phyloP scores from a whole-genome alignment of 192 early-diverging fungal species.

The Diversispora eburnea region DNA sequence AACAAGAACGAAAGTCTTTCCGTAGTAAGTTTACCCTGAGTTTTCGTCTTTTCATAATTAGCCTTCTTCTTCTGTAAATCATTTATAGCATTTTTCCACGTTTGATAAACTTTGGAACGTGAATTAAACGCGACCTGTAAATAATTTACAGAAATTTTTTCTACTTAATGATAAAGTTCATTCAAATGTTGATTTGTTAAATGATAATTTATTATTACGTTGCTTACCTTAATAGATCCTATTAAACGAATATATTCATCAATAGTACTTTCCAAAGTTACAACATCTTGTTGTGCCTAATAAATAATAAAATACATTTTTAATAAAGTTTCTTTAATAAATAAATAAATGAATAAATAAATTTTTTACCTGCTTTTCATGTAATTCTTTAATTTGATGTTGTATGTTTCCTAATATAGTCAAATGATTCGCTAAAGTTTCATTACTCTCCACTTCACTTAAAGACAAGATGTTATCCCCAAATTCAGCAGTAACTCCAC shows the following conservation, averaged over 20 bases:
- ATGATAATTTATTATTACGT: not conserved
- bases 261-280: slow-evolving; percentile 70
- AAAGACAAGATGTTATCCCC: slow-evolving; percentile 75
- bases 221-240: slow-evolving; percentile 66
- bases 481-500: slow-evolving; percentile 69
- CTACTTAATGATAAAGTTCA: not conserved
- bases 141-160: slow-evolving; percentile 1
- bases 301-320: not conserved
- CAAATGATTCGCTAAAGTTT: slow-evolving; percentile 62
- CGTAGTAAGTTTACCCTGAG: slow-evolving; percentile 37
- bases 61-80: slow-evolving; percentile 69
- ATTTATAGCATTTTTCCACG: slow-evolving; percentile 64
- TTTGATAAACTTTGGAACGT: slow-evolving; percentile 61
- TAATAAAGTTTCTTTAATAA: not conserved
- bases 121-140: slow-evolving; percentile 68
- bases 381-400: slow-evolving; percentile 71
- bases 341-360: not conserved
- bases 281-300: slow-evolving; percentile 67
- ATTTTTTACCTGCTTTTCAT: slow-evolving; percentile 63
- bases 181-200: not conserved
- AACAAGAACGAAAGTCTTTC: slow-evolving; percentile 48
- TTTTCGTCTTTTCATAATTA: slow-evolving; percentile 59
- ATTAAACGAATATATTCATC: slow-evolving; percentile 91
- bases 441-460: slow-evolving; percentile 66
- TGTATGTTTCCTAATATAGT: slow-evolving; percentile 75